Evolutionary conservation across 352 stramenopile genomes (phyloP).

Genomic region (Halophytophthora batemanensis): DNA sequence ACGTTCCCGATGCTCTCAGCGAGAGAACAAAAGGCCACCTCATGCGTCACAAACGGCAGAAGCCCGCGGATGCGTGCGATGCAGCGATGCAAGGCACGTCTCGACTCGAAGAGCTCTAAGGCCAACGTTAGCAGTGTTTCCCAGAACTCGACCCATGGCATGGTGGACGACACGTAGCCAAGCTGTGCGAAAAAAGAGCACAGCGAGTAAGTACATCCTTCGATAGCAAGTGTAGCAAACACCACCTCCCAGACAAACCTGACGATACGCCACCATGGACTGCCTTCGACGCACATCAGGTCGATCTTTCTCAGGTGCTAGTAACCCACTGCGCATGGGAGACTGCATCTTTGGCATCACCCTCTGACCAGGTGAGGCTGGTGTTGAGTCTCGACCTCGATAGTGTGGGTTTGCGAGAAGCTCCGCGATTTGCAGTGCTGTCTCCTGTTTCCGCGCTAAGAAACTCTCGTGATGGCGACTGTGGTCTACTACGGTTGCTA

Average conservation of each 20-base stretch:
- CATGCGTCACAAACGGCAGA: constrained; percentile 41
- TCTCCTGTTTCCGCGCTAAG: constrained; percentile 18
- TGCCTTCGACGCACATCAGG: constrained; percentile 53
- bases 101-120: constrained; percentile 49
- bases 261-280: constrained; percentile 57
- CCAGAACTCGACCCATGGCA: constrained; percentile 61
- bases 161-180: constrained; percentile 48
- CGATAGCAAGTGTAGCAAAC: neutral
- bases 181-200: constrained; percentile 22
- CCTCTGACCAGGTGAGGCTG: constrained; percentile 4
- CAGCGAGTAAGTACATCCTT: neutral
- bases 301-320: constrained; percentile 43
- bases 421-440: constrained; percentile 22
- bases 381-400: constrained; percentile 6
- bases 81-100: constrained; percentile 30
- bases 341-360: constrained; percentile 1
- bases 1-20: constrained; percentile 53
- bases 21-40: constrained; percentile 54
- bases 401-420: constrained; percentile 24
- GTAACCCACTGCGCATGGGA: constrained; percentile 35
- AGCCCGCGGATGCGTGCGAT: constrained; percentile 40
- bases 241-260: constrained; percentile 16
- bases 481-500: constrained; percentile 5
- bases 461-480: constrained; percentile 19
- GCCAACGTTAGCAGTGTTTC: constrained; percentile 41